These are phyloP conservation scores for Hyaloraphidium curvatum DNA, from an alignment of 192 early-diverging fungal species.

Conservation along the genomic window DNA sequence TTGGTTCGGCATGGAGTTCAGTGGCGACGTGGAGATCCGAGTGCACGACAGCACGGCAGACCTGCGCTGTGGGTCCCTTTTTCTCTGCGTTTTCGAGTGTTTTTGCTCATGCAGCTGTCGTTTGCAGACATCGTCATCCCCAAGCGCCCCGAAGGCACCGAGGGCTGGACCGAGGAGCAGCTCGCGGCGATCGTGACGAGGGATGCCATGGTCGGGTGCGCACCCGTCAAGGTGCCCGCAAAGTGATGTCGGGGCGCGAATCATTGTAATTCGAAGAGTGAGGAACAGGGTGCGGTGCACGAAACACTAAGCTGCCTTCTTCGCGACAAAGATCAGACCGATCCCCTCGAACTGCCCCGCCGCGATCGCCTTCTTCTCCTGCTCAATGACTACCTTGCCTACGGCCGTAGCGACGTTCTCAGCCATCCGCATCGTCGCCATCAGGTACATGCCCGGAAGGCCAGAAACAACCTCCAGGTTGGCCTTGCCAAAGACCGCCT, in stretches of 20 bases:
- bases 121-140: conserved; percentile 1
- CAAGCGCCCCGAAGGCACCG: neutral
- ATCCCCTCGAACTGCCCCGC: neutral
- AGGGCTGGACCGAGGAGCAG: neutral
- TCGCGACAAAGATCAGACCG: neutral
- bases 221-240: neutral
- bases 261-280: no score
- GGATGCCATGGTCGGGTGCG: neutral
- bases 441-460: neutral
- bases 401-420: neutral
- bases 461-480: neutral
- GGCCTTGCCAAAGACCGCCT: neutral
- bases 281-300: no score
- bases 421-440: neutral
- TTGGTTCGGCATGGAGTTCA: neutral
- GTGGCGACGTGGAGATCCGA: neutral
- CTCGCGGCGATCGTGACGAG: neutral
- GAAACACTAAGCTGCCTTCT: no score
- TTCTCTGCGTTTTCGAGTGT: neutral
- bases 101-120: neutral
- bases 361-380: neutral
- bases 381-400: neutral
- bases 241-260: no score
- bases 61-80: no score
- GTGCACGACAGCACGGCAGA: neutral